Evolutionary conservation across 1,139 yeast species (phyloP), one percentile per base, ranked within the genome.

Genomic region (Zygosaccharomyces pseudobailii): DNA sequence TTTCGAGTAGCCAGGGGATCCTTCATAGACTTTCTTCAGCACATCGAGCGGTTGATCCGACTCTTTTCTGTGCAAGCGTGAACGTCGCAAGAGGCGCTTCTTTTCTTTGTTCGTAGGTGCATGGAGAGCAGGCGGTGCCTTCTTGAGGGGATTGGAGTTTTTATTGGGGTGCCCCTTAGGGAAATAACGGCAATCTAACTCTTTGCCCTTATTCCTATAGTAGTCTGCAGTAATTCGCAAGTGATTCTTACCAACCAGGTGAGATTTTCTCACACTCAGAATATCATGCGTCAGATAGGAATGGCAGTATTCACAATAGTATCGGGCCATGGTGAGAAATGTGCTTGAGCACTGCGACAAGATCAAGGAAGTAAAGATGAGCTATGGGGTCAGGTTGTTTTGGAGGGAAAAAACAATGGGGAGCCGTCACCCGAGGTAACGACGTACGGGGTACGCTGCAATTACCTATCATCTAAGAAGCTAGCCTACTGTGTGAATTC

Each of bases 211-310:
- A 46, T 61, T 62, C 27, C 62, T 49, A 47, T 86, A 89, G 69
- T 87, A 89, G 52, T 84, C 86, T 50, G 89, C 81, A 50, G 86
- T 87, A 50, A 79, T 75, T 55, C 79, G 76, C 43, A 87, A 73
- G 65, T 90, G 97, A 63, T 86, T 84, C 59, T 80, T 79, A 10
- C 97, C 97, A 42, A 78, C 71, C 43, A 87, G 69, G 67, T 90
- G 97, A 36, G 90, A 83, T 61, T 85, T 83, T 38, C 96, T 71
- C 45, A 89, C 97, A 69, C 95, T 85, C 63, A 82, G 73, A 27
- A 95, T 85, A 67, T 88, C 96, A 63, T 89, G 97, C 2, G 96
- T 89, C 51, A 89, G 72, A 59, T 85, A 84, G 22, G 90, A 80
- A 67, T 82, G 83, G 65, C 97, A 89, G 63, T 88, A 89, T 59